Percentiles rank a stretch among this genome's conserved stretches.
phyloP scores from a whole-genome alignment of 2,329 filamentous ascomycete genomes.

The Penicillium sp. region DNA sequence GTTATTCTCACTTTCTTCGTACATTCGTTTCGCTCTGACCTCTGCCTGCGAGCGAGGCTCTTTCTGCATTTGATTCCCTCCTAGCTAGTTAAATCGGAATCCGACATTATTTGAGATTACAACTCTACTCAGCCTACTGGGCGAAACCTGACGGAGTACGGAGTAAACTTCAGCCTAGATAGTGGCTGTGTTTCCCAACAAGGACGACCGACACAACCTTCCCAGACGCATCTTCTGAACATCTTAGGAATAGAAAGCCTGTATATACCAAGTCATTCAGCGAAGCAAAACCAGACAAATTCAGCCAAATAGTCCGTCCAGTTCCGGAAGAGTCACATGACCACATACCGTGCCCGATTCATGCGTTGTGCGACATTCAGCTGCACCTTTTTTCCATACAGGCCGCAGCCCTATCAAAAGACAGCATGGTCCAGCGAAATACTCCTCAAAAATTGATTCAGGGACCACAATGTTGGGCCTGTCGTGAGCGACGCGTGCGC shows the following conservation, averaged over 20 bases:
- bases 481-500: not conserved
- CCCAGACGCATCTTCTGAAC: not conserved
- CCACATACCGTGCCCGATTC: not conserved
- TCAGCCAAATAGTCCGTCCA: not conserved
- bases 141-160: not conserved
- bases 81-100: not conserved
- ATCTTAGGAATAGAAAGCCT: not conserved
- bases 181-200: not conserved
- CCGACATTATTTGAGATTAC: not conserved
- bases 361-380: not conserved
- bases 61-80: not conserved
- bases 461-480: not conserved
- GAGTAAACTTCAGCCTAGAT: not conserved
- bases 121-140: not conserved
- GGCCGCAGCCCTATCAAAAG: not conserved
- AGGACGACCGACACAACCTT: not conserved
- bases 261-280: not conserved
- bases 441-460: not conserved
- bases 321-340: not conserved
- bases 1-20: not conserved
- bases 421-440: not conserved
- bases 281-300: not conserved
- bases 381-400: not conserved
- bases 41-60: not conserved
- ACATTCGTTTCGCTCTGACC: not conserved